These are phyloP conservation scores for Cyclotella baltica DNA, from an alignment of 108 stramenopile species.

Conservation along the genomic window DNA sequence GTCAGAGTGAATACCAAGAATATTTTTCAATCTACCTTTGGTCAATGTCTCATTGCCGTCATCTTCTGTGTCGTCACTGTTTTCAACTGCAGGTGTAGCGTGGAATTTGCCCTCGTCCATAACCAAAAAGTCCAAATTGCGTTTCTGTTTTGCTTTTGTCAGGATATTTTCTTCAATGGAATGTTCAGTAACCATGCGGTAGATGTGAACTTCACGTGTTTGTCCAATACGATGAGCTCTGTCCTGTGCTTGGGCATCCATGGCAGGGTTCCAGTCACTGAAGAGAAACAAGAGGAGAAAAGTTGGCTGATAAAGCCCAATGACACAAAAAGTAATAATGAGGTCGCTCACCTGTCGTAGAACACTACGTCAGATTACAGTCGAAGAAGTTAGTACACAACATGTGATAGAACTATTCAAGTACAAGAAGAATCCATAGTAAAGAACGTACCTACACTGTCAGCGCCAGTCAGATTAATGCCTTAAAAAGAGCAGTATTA, in stretches of 20 bases:
- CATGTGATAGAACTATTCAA: background rate
- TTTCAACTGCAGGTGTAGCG: slow-evolving; percentile 35
- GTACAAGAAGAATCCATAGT: slow-evolving; percentile 55
- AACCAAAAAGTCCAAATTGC: slow-evolving; percentile 92
- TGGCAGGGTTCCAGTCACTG: slow-evolving; percentile 98
- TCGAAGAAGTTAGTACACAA: too few relatives aligned
- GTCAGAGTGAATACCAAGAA: slow-evolving; percentile 70
- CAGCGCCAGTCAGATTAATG: slow-evolving; percentile 97
- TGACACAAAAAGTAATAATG: background rate
- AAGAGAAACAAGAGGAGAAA: too few relatives aligned
- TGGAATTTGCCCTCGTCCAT: slow-evolving; percentile 97
- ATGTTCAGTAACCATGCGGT: slow-evolving; percentile 93
- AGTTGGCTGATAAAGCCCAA: too few relatives aligned
- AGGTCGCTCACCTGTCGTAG: background rate
- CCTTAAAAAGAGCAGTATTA: slow-evolving; percentile 56
- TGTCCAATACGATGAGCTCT: slow-evolving; percentile 97
- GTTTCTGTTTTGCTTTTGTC: slow-evolving; percentile 94
- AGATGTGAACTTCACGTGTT: slow-evolving; percentile 97
- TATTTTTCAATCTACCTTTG: slow-evolving; percentile 70
- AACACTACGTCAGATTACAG: background rate
- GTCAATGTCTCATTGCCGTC: slow-evolving; percentile 70
- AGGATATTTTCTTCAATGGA: slow-evolving; percentile 99
- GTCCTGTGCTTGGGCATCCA: slow-evolving; percentile 95
- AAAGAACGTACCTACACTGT: slow-evolving; percentile 96
- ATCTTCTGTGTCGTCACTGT: slow-evolving; percentile 20